Evolutionary conservation across 2,329 filamentous ascomycete genomes (phyloP).

Genomic region (Sporothrix brunneoviolacea): DNA sequence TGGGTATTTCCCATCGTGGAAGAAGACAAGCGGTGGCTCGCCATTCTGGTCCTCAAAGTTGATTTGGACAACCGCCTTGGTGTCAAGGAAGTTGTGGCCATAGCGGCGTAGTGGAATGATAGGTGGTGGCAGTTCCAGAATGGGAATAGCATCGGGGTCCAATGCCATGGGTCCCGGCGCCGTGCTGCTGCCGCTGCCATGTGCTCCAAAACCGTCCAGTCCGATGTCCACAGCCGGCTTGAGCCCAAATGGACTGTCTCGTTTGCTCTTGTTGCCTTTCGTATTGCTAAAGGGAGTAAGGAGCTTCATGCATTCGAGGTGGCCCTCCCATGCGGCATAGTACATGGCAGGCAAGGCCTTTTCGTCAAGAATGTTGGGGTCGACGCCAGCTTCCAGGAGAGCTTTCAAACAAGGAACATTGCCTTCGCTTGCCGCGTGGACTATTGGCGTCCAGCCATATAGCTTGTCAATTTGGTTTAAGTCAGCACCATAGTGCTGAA

Average conservation of each 20-base stretch:
- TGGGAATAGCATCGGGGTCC: slow-evolving; percentile 83
- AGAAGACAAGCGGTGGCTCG: slow-evolving; percentile 80
- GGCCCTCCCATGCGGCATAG: slow-evolving; percentile 96
- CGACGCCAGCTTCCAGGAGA: slow-evolving; percentile 70
- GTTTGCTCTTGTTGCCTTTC: slow-evolving; percentile 25
- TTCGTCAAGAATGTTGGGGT: slow-evolving; percentile 78
- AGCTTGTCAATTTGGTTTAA: slow-evolving; percentile 90
- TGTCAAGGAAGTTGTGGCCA: slow-evolving; percentile 96
- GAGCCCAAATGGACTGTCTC: slow-evolving; percentile 35
- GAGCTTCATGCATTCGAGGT: slow-evolving; percentile 88
- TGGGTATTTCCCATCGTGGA: slow-evolving; percentile 94
- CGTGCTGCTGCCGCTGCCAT: slow-evolving; percentile 40
- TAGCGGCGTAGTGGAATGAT: slow-evolving; percentile 94
- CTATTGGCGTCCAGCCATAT: slow-evolving; percentile 94
- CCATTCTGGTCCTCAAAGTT: slow-evolving; percentile 74
- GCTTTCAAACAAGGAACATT: slow-evolving; percentile 82
- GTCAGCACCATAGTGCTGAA: slow-evolving; percentile 81
- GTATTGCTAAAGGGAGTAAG: slow-evolving; percentile 55
- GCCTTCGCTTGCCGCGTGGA: slow-evolving; percentile 93
- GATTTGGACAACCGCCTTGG: slow-evolving; percentile 91
- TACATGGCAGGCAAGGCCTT: slow-evolving; percentile 94
- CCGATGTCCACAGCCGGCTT: slow-evolving; percentile 22
- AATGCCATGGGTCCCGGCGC: slow-evolving; percentile 56
- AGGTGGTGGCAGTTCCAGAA: slow-evolving; percentile 84
- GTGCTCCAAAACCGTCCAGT: slow-evolving; percentile 23